Evolutionary conservation across 2,329 filamentous ascomycete species (phyloP).

Genomic region (Aspergillus sp.): DNA sequence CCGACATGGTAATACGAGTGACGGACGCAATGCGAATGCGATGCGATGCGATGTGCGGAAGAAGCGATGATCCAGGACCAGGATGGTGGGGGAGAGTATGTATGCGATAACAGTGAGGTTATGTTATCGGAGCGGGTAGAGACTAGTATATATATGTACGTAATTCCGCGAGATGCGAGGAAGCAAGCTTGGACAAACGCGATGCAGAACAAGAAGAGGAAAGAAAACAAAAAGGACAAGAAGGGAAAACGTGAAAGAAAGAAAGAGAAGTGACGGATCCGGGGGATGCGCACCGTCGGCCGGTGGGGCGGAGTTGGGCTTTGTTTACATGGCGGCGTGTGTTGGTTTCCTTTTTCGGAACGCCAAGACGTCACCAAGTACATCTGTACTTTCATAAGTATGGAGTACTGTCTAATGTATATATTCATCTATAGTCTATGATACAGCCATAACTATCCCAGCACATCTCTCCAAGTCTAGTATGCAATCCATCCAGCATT

Average conservation of each 20-base stretch:
- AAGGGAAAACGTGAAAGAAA: not conserved
- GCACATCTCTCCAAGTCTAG: not conserved
- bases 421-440: not conserved
- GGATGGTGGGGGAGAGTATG: not conserved
- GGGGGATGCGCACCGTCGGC: not conserved
- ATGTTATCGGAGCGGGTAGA: no score
- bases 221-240: not conserved
- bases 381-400: not conserved
- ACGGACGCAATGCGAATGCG: conserved; percentile 44
- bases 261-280: not conserved
- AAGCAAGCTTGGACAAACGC: not conserved
- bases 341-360: not conserved
- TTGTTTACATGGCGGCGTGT: not conserved
- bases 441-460: not conserved
- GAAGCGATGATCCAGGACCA: not conserved
- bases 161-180: no score
- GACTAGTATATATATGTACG: no score
- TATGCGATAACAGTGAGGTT: no score
- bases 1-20: conserved; percentile 7
- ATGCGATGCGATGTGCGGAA: conserved; percentile 19
- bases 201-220: not conserved
- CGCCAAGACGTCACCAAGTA: not conserved
- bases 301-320: not conserved
- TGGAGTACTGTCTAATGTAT: no score
- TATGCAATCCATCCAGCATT: not conserved